These are phyloP conservation scores for Trichoderma sp. DNA, from an alignment of 2,329 filamentous ascomycete genomes.

Conservation along the genomic window DNA sequence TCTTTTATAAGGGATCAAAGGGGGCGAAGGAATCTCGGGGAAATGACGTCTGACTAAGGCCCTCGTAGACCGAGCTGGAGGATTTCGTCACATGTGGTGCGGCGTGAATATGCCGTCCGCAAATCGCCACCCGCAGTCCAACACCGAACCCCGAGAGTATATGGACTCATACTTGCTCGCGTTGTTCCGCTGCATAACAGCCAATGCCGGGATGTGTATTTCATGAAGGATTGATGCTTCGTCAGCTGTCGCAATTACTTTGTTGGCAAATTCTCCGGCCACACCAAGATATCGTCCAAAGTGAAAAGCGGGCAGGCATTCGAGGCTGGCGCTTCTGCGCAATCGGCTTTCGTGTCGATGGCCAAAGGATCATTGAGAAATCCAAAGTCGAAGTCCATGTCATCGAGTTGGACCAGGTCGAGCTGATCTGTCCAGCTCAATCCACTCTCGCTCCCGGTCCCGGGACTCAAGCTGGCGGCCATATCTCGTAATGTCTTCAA, in stretches of 20 bases:
- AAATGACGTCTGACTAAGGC: background rate
- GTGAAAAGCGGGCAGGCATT: constrained; percentile 5
- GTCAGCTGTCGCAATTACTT: background rate
- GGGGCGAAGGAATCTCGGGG: background rate
- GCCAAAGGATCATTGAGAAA: background rate
- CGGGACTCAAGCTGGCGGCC: background rate
- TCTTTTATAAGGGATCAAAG: background rate
- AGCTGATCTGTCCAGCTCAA: constrained; percentile 16
- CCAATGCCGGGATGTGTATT: background rate
- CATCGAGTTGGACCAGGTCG: constrained; percentile 1
- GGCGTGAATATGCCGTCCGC: background rate
- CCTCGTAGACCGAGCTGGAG: constrained; percentile 13
- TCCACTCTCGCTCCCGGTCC: background rate
- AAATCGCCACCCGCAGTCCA: background rate
- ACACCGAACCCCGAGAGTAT: constrained; percentile 2
- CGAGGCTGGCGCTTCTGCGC: background rate
- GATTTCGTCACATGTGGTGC: background rate
- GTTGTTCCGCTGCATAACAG: background rate
- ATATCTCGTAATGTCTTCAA: constrained; percentile 8
- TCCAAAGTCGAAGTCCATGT: constrained; percentile 14
- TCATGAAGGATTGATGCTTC: background rate
- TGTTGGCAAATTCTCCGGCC: constrained; percentile 1
- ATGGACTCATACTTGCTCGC: background rate
- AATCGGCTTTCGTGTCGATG: background rate
- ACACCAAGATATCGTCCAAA: constrained; percentile 24